Evolutionary conservation across 2,329 filamentous ascomycete species (phyloP).

Genomic region (Orbilia brochopaga): DNA sequence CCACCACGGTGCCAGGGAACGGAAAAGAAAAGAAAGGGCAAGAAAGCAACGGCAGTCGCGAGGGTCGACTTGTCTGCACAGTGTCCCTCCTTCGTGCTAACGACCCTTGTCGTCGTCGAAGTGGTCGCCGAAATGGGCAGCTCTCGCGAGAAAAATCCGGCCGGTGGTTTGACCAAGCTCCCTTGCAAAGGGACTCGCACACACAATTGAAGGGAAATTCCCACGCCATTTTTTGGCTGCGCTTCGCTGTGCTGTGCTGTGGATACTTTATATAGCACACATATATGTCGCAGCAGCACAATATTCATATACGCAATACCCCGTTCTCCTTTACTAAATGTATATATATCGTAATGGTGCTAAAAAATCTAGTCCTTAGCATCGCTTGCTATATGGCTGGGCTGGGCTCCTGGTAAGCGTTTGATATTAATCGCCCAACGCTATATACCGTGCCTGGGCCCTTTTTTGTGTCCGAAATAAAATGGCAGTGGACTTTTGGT

Average conservation of each 20-base stretch:
- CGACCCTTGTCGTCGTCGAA: constrained; percentile 19
- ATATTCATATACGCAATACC: neutral
- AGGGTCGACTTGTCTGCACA: too few relatives aligned
- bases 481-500: neutral
- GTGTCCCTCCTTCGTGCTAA: too few relatives aligned
- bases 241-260: neutral
- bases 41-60: neutral
- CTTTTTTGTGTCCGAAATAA: neutral
- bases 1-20: neutral
- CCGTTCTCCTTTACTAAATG: neutral
- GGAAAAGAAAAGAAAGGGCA: constrained; percentile 5
- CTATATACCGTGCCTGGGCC: neutral
- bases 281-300: neutral
- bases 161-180: constrained; percentile 21
- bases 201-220: neutral
- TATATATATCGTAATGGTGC: too few relatives aligned
- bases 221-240: too few relatives aligned
- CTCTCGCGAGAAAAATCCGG: constrained; percentile 42
- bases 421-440: constrained; percentile 1
- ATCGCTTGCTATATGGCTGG: neutral
- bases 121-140: constrained; percentile 43
- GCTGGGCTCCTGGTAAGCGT: neutral
- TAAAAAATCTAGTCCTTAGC: too few relatives aligned
- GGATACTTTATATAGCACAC: constrained; percentile 3
- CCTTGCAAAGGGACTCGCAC: constrained; percentile 1